Conservation (phyloP, 192 early-diverging fungal genomes). For the Funneliformis mosseae region DNA sequence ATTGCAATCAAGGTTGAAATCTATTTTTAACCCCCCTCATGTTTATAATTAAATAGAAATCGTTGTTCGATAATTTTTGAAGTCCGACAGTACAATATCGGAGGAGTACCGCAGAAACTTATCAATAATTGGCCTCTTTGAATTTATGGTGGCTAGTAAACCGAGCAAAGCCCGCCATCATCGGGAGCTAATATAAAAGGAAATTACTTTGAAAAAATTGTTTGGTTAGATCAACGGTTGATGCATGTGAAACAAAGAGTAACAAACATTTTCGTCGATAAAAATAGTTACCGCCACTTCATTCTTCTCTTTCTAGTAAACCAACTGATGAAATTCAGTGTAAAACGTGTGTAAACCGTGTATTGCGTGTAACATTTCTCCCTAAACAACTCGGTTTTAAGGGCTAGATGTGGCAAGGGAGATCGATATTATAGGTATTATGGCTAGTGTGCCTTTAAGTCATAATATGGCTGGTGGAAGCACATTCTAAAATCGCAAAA, state of each 20-base stretch:
- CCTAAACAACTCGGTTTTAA: background rate
- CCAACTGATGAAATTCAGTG: background rate
- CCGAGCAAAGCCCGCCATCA: background rate
- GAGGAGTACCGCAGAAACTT: background rate
- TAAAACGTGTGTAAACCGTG: background rate
- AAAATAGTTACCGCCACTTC: background rate
- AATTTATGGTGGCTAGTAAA: background rate
- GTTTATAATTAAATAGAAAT: background rate
- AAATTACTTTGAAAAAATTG: background rate
- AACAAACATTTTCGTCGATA: background rate
- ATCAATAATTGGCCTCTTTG: background rate
- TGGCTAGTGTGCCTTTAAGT: background rate
- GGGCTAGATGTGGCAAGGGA: background rate
- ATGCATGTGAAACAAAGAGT: background rate
- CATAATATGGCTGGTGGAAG: background rate
- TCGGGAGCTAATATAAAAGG: background rate
- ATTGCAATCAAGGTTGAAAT: background rate
- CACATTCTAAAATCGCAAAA: background rate
- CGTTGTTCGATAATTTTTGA: background rate
- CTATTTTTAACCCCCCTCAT: background rate
- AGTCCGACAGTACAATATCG: background rate
- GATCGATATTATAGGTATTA: background rate
- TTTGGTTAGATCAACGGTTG: background rate
- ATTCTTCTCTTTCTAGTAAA: background rate
- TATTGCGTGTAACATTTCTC: background rate